Conservation (phyloP, 441 rosid species). For the Manihot esculenta region DNA sequence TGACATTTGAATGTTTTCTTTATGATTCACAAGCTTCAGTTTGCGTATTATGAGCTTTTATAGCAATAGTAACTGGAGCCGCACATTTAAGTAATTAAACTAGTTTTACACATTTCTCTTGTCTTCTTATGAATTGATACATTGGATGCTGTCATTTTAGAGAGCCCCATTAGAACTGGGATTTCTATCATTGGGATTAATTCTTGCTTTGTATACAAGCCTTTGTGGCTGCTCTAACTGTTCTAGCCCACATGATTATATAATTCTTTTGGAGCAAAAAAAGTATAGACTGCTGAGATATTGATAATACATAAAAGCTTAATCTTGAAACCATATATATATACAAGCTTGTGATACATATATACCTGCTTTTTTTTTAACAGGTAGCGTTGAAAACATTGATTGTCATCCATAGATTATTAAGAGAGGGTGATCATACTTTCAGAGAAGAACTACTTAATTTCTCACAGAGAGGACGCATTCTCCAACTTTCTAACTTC, state of each 20-base stretch:
- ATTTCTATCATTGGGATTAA: background rate
- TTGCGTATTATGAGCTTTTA: background rate
- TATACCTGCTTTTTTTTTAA: slow-evolving; percentile 7
- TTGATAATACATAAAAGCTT: background rate
- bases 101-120: background rate
- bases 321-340: background rate
- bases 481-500: slow-evolving; percentile 88
- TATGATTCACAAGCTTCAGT: background rate
- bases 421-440: slow-evolving; percentile 94
- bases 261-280: background rate
- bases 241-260: background rate
- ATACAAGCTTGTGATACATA: no score
- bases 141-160: background rate
- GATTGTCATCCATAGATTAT: slow-evolving; percentile 80
- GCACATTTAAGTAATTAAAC: background rate
- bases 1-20: background rate
- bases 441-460: slow-evolving; percentile 81
- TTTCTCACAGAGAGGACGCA: slow-evolving; percentile 76
- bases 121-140: background rate
- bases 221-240: background rate
- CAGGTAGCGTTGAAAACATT: slow-evolving; percentile 95
- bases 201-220: background rate
- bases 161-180: background rate
- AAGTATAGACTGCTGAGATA: background rate
- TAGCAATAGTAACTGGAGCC: background rate